Percentiles rank a stretch among this genome's conserved stretches.
Evolutionary conservation across 306 rosid genomes (phyloP).

Genomic region (Myrica gale): DNA sequence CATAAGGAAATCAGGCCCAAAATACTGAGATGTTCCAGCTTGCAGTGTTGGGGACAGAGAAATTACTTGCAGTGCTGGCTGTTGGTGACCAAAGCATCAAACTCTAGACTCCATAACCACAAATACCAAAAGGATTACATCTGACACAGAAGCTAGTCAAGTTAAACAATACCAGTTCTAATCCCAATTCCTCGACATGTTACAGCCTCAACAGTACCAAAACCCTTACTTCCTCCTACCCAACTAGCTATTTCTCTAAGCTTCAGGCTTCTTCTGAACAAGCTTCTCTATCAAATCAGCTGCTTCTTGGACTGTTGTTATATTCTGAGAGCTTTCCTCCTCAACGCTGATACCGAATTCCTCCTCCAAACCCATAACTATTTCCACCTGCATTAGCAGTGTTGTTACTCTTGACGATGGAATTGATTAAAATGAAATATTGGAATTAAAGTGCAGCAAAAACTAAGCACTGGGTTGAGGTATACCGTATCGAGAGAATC

Average conservation of each 20-base stretch:
- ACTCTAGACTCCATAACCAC: too few species aligned
- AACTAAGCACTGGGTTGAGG: background rate
- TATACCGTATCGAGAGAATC: conserved; percentile 59
- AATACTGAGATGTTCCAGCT: too few species aligned
- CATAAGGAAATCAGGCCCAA: too few species aligned
- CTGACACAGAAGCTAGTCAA: background rate
- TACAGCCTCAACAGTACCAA: background rate
- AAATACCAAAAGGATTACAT: background rate
- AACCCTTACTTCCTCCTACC: background rate
- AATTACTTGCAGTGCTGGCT: too few species aligned
- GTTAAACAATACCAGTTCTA: background rate
- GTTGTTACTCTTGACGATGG: background rate
- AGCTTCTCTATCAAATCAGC: conserved; percentile 53
- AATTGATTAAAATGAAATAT: background rate
- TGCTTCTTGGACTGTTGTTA: conserved; percentile 47
- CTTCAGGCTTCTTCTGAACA: conserved; percentile 35
- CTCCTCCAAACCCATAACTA: conserved; percentile 59
- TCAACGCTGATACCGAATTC: conserved; percentile 39
- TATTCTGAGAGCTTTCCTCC: conserved; percentile 43
- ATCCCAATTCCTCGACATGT: background rate
- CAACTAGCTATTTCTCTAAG: conserved; percentile 10
- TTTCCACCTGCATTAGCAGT: conserved; percentile 43
- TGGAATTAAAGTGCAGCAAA: background rate
- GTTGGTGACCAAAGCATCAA: too few species aligned
- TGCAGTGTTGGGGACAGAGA: too few species aligned